Evolutionary conservation across 208 protist genomes (phyloP).

Genomic region (Tetramitus jugosus): DNA sequence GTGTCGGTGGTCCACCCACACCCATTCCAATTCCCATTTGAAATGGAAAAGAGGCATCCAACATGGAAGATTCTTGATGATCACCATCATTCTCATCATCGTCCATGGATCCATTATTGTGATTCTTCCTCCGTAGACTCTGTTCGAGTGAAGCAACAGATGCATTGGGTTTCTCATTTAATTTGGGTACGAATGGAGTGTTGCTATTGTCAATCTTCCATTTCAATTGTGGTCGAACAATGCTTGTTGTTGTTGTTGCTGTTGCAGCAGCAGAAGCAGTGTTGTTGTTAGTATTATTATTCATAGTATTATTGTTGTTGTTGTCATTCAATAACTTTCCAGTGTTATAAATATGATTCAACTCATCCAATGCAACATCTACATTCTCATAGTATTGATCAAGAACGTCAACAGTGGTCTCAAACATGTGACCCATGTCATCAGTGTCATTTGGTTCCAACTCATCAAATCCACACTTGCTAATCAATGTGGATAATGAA

Average conservation of each 20-base stretch:
- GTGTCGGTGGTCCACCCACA: background rate
- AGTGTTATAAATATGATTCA: background rate
- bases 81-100: background rate
- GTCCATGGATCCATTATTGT: too few relatives aligned
- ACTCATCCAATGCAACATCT: slow-evolving; percentile 1
- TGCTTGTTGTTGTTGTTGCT: too few relatives aligned
- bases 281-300: background rate
- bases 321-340: background rate
- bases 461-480: too few relatives aligned
- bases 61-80: background rate
- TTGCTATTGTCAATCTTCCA: slow-evolving; percentile 14
- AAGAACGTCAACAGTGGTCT: slow-evolving; percentile 6
- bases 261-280: background rate
- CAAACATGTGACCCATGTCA: background rate
- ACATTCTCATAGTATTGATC: slow-evolving; percentile 14
- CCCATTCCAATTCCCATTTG: background rate
- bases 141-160: background rate
- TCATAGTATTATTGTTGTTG: background rate
- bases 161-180: background rate
- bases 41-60: background rate
- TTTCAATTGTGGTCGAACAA: slow-evolving; percentile 3
- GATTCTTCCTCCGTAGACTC: too few relatives aligned
- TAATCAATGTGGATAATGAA: too few relatives aligned
- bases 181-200: background rate
- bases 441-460: background rate